Evolutionary conservation across 1,284 basidiomycete genomes (phyloP), one percentile per base, ranked within the genome.

Genomic region (Ceratorhiza oryzae-sativae): DNA sequence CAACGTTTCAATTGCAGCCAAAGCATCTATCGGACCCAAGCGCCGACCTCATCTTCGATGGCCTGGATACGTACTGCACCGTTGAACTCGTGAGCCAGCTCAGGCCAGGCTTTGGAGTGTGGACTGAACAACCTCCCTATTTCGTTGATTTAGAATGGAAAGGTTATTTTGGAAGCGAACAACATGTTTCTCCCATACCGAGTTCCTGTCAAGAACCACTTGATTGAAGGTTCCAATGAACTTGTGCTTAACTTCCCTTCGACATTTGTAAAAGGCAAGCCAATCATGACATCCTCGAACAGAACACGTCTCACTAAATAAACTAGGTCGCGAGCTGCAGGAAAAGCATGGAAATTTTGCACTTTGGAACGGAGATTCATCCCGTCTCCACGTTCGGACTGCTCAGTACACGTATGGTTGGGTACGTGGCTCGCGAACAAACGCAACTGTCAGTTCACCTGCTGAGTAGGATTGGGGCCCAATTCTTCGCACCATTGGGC

Each of bases 391-490:
- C 78, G 90, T 95, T 51, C 87, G 94, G 62, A 95, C 95, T 80
- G 93, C 94, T 1, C 91, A 93, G 78, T 96, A 94, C 83, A 91
- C 91, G 86, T 92, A 79, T 42, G 63, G 63, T 39, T 67, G 63
- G 63, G 63, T 67, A 55, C 9, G 63, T 25, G 20, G 1, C 49
- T 2, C 39, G 36, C 34, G 34, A 36, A 18, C 20, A 20, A 13
- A 39, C n/a, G 3, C 39, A 1, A 23, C 12, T 53, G 13, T 27
- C 20, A 36, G 42, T 20, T 67, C 12, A 58, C 25, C 32, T 78
- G 92, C 91, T 77, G 90, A 90, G 25, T 92, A 92, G 91, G 91
- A 93, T 77, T 92, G 93, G 94, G 94, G 91, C 34, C 91, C 92
- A 53, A 80, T 92, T 45, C 80, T 93, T 42, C 89, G 92, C 87